Evolutionary conservation across 192 early-diverging fungal species (phyloP), one percentile per base, ranked within the genome.

Genomic region (Coemansia sp.): DNA sequence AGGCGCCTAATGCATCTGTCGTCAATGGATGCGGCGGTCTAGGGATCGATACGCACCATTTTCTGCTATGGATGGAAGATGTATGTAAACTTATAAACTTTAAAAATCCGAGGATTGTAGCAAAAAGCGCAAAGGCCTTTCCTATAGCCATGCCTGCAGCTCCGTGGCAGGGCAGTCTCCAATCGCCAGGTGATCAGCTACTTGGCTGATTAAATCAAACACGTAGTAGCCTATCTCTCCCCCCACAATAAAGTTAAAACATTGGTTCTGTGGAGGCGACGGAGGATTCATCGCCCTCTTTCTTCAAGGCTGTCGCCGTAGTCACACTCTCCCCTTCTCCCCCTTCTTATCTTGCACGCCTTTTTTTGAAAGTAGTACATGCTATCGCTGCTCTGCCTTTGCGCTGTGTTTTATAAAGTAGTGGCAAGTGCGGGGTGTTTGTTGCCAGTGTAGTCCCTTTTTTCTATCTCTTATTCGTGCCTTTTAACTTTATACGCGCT

Each of bases 21-120:
- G 33, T 36, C 43, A 35, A 55, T 61, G 59, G 59, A 68, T 61
- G 8, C 66, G 45, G 14, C 23, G 26, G 46, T 24, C 16, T 36
- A 37, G 45, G 7, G 8, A 34, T 42, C 11, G 36, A 26, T 55
- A 68, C 72, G 72, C 66, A 74, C 72, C 72, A 74, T 74, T 74
- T 63, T 73, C 33, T 33, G 58, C 53, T 66, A 68, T 68, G 72
- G 72, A 74, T 74, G 48, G 48, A 50, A 26, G 48, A 50, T 50
- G 24, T 50, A 50, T 13, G 72, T 68, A 28, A 59, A 46, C 57
- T 34, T 62, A 46, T 60, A 63, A 62, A 62, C 24, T 23, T 36
- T 45, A 45, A 45, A 45, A 45, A 45, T 50, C 23, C 23, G 20
- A 26, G 21, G 46, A 24, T 50, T 50, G 56, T 53, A 63, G 57